phyloP scores from a whole-genome alignment of 371 early-diverging fungal genomes.

The Smittium mucronatum region DNA sequence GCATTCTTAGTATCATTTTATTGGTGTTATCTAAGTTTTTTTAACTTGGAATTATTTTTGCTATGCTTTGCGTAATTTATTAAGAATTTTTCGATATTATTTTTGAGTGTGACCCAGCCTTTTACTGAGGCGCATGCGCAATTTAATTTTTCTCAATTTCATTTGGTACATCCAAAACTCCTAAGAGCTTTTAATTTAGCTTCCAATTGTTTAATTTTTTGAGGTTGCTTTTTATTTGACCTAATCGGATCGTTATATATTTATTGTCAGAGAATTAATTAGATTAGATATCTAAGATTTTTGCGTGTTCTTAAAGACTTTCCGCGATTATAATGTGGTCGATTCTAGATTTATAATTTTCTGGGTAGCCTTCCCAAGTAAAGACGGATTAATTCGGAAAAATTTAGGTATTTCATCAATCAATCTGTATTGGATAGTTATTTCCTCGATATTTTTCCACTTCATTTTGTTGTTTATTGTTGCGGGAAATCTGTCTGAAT shows the following conservation, averaged over 20 bases:
- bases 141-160: neutral
- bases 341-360: neutral
- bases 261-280: neutral
- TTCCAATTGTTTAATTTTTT: neutral
- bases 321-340: neutral
- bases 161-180: neutral
- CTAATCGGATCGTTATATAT: neutral
- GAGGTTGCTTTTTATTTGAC: neutral
- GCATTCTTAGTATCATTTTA: neutral
- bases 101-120: neutral
- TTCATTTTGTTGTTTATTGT: neutral
- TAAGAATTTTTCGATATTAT: neutral
- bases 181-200: neutral
- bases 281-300: neutral
- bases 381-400: neutral
- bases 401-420: neutral
- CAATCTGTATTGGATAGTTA: neutral
- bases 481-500: neutral
- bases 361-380: neutral
- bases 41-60: neutral
- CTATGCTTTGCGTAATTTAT: neutral
- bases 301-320: neutral
- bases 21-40: neutral
- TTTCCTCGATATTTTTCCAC: neutral
- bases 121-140: neutral